Evolutionary conservation across 2,329 filamentous ascomycete species (phyloP), one percentile per base, ranked within the genome.

Genomic region (Colletotrichum horii): DNA sequence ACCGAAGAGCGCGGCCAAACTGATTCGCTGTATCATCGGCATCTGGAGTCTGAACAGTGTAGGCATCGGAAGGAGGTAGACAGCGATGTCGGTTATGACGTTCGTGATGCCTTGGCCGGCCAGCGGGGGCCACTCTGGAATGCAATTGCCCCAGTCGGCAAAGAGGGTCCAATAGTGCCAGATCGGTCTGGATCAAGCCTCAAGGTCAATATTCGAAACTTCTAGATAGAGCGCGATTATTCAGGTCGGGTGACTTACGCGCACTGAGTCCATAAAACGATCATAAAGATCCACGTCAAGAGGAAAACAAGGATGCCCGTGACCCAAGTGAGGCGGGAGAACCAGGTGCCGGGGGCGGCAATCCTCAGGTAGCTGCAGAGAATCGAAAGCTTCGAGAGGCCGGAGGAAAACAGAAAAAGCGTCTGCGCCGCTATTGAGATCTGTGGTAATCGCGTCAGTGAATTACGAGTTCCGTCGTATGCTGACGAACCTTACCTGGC

Each of bases 341-440:
- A 85, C 80, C 78, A 80, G 3, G 82, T 82, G 6, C 79, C 76
- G 12, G 75, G 66, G 0, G 82, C 81, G 2, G 84, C 85, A n/a
- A 87, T 83, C 14, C 85, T 80, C 4, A 86, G 79, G 72, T 87
- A 87, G 34, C 83, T 84, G 5, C 82, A 71, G 4, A 87, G 80
- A 34, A 87, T 87, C 2, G 85, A 87, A 4, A 83, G 70, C 73
- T 87, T 87, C 22, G 84, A 81, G 3, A 86, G 75, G 1, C 80
- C 80, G 0, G 85, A 86, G 8, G 84, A 82, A 26, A 85, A 82
- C 9, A 86, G 62, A 74, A 87, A 87, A 8, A 86, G 78, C 19
- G 82, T 83, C 78, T 87, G 85, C 2, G 80, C 83, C 8, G 84
- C 84, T 15, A 87, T 80, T 15, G 85, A 87, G 16, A 86, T 81